Evolutionary conservation across 768 basidiomycete species (phyloP), one percentile per base, ranked within the genome.

Genomic region (Boletus huronensis): DNA sequence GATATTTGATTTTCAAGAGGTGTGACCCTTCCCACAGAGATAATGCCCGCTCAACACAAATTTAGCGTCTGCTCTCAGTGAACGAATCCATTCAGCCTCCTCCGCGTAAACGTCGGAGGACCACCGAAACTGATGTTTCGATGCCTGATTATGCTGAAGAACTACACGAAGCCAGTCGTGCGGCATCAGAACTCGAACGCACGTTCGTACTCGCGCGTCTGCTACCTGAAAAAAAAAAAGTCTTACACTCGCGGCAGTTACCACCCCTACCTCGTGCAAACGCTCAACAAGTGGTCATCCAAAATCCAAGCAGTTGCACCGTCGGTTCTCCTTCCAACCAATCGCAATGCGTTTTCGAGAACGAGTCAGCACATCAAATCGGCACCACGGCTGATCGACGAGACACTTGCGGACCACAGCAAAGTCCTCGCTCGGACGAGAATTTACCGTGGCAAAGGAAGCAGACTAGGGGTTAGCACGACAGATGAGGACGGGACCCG

Each of bases 291-390:
- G 71, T 99, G 97, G 97, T 97, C 93, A 10, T 79, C 87, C 25
- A 99, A 98, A 75, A 89, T 98, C 36, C 90, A 94, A 64, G 90
- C 95, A 1, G 94, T 97, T 6, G 83, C 93, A 2, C 87, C 93
- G 11, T 84, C 87, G 7, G 85, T 79, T 39, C 81, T 90, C 13
- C 76, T 85, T 6, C 84, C 87, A 40, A 82, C 80, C 13, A 87
- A 82, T 59, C 81, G 82, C n/a, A 84, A 82, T 53, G 74, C 87
- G 6, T 92, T 93, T 70, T 79, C 79, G 40, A 80, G 76, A 73
- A 75, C 75, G 65, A 77, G 76, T 38, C 82, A 79, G 66, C 77
- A 72, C 46, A 70, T 76, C 50, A 89, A 84, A 66, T 82, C 83
- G 32, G 83, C 87, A 5, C 80, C 87, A 5, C 82, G 90, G 63